A percentile compares a stretch with the other conserved stretches of the same genome.
phyloP scores from a whole-genome alignment of 1,139 yeast genomes.

The Lodderomyces pseudojiufengensis region DNA sequence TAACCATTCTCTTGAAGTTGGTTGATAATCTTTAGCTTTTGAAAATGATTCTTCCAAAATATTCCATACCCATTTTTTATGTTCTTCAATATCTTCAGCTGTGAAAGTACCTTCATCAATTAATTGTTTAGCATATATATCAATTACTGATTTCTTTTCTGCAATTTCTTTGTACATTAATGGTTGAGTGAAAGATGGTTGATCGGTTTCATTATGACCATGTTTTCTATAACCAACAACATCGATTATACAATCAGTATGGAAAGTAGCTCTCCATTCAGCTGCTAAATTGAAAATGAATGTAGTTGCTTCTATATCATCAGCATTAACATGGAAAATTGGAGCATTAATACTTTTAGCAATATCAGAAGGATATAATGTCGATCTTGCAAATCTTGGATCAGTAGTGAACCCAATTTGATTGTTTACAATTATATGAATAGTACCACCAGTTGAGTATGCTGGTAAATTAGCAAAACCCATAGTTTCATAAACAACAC shows the following conservation, averaged over 20 bases:
- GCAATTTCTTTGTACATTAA: conserved; percentile 91
- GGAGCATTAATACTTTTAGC: conserved; percentile 98
- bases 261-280: conserved; percentile 96
- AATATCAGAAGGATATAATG: conserved; percentile 96
- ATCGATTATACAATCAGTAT: conserved; percentile 92
- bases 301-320: conserved; percentile 91
- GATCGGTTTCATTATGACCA: conserved; percentile 99
- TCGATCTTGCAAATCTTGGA: conserved; percentile 95
- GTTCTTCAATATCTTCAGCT: conserved; percentile 86
- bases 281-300: conserved; percentile 95
- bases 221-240: conserved; percentile 98
- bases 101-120: conserved; percentile 86
- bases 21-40: conserved; percentile 85
- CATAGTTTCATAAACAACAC: conserved; percentile 98
- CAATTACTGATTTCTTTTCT: conserved; percentile 83
- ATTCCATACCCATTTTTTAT: conserved; percentile 97
- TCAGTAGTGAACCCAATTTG: conserved; percentile 99
- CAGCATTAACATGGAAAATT: conserved; percentile 98
- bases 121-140: conserved; percentile 76
- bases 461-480: conserved; percentile 92
- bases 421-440: conserved; percentile 92
- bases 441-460: conserved; percentile 97
- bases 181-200: conserved; percentile 98
- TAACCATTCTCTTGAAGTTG: conserved; percentile 96
- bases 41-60: conserved; percentile 83